Conservation (phyloP, 192 early-diverging fungal genomes). For the Glomus cerebriforme region DNA sequence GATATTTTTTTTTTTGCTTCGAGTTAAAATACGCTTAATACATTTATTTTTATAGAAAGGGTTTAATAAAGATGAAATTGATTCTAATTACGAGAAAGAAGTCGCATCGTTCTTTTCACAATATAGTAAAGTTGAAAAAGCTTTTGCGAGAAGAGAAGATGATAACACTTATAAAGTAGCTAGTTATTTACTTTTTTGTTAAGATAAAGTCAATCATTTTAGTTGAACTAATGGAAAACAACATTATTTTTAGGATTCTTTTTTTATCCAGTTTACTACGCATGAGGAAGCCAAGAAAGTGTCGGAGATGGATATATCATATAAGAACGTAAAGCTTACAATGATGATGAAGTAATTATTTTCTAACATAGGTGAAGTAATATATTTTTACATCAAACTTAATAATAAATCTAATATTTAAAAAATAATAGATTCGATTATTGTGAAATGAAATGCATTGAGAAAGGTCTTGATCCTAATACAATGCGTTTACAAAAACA, state of each 20-base stretch:
- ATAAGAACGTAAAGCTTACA: slow-evolving; percentile 43
- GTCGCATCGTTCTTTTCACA: slow-evolving; percentile 44
- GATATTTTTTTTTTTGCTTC: neutral
- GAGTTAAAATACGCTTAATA: slow-evolving; percentile 27
- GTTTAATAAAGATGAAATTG: slow-evolving; percentile 31
- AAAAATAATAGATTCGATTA: slow-evolving; percentile 38
- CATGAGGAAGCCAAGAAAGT: slow-evolving; percentile 54
- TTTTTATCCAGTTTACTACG: slow-evolving; percentile 54
- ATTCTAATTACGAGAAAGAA: slow-evolving; percentile 42
- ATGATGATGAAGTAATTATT: slow-evolving; percentile 50
- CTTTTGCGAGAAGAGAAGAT: slow-evolving; percentile 37
- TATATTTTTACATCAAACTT: neutral
- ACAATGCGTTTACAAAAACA: slow-evolving; percentile 23
- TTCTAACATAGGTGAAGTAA: too few relatives aligned
- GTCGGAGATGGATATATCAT: slow-evolving; percentile 44
- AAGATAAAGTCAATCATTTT: neutral
- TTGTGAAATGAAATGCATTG: slow-evolving; percentile 46
- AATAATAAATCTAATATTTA: neutral
- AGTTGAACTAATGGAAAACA: neutral
- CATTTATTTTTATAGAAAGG: slow-evolving; percentile 39
- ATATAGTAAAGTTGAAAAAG: slow-evolving; percentile 47
- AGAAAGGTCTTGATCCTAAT: slow-evolving; percentile 44
- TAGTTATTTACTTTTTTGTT: neutral
- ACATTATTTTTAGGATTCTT: slow-evolving; percentile 47
- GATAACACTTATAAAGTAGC: slow-evolving; percentile 37